phyloP scores from a whole-genome alignment of 257 asterid species.

The Fraxinus cuspidata region DNA sequence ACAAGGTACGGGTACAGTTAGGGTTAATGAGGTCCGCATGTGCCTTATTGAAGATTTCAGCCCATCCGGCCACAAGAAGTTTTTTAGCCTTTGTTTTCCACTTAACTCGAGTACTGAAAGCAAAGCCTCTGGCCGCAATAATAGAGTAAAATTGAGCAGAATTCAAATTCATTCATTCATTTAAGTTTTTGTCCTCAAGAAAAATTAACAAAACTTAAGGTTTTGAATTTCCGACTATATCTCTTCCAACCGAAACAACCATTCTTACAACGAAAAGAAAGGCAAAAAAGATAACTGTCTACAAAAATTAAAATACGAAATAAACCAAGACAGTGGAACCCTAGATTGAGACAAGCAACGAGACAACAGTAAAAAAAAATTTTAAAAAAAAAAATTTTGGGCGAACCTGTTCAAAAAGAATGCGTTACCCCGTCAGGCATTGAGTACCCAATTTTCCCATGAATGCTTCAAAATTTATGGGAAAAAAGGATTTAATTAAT shows the following conservation, averaged over 20 bases:
- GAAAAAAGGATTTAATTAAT: background rate
- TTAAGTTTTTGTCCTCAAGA: background rate
- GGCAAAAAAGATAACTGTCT: background rate
- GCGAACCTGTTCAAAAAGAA: conserved; percentile 1
- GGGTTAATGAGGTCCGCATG: too few species aligned
- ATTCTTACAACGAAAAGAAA: background rate
- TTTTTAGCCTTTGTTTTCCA: too few species aligned
- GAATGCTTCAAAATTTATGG: background rate
- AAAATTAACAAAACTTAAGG: background rate
- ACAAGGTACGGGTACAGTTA: too few species aligned
- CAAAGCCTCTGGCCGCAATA: background rate
- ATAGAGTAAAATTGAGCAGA: background rate
- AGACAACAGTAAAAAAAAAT: background rate
- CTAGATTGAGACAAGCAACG: background rate
- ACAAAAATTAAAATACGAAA: background rate
- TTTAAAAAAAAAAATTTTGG: background rate
- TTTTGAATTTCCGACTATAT: background rate
- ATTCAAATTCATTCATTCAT: background rate
- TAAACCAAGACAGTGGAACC: background rate
- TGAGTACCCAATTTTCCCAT: background rate
- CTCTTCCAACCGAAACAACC: background rate
- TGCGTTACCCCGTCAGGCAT: background rate
- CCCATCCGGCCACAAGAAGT: too few species aligned
- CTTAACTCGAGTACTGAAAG: too few species aligned
- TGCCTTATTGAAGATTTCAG: too few species aligned